Percentiles rank a stretch among this genome's conserved stretches.
Evolutionary conservation across 208 protist genomes (phyloP).

Genomic region (Crithidia bombi): DNA sequence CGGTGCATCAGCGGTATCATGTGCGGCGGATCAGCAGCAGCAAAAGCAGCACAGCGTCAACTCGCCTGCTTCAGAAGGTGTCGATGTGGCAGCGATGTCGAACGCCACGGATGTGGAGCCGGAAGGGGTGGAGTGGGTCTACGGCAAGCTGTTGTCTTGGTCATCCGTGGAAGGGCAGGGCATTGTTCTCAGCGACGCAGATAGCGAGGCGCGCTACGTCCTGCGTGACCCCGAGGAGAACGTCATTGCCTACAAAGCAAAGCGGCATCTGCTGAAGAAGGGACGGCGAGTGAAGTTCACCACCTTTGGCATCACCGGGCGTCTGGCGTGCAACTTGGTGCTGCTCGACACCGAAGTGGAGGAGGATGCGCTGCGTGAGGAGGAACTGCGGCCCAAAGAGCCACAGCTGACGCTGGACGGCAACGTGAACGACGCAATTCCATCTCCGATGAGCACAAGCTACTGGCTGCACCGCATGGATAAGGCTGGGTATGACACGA

Average conservation of each 20-base stretch:
- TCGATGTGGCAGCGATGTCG: background rate
- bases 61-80: background rate
- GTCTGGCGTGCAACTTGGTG: conserved; percentile 73
- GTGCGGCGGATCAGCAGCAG: background rate
- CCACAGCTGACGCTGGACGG: conserved; percentile 60
- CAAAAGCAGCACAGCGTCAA: background rate
- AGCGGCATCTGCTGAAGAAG: conserved; percentile 54
- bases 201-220: conserved; percentile 58
- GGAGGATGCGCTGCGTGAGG: conserved; percentile 52
- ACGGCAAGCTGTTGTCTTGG: conserved; percentile 79
- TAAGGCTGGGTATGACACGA: conserved; percentile 78
- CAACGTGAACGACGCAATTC: conserved; percentile 81
- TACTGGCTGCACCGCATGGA: conserved; percentile 91
- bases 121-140: conserved; percentile 48
- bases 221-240: conserved; percentile 78
- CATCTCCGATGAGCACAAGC: conserved; percentile 83
- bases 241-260: conserved; percentile 62
- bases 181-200: conserved; percentile 78
- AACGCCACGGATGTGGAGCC: conserved; percentile 27
- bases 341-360: conserved; percentile 64
- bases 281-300: conserved; percentile 79
- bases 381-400: conserved; percentile 57
- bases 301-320: conserved; percentile 61
- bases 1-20: background rate
- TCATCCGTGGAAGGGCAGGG: conserved; percentile 77